A percentile compares a stretch with the other conserved stretches of the same genome.
Evolutionary conservation across 352 stramenopile species (phyloP).

Genomic region (Peronosclerospora sorghi): DNA sequence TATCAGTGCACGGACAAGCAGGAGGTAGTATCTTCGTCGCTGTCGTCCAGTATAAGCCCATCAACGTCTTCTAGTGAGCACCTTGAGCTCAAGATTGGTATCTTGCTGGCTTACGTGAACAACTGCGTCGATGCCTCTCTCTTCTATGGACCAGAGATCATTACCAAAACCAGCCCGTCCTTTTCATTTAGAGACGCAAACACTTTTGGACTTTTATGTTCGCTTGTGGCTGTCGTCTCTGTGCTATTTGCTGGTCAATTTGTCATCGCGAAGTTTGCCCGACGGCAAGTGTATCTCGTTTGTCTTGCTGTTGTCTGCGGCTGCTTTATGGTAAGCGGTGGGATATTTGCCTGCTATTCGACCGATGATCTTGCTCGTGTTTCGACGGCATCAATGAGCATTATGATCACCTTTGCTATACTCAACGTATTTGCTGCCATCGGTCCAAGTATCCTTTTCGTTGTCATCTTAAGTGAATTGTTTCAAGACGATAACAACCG

Average conservation of each 20-base stretch:
- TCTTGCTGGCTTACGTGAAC: constrained; percentile 78
- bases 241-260: constrained; percentile 56
- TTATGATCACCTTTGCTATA: constrained; percentile 56
- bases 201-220: constrained; percentile 60
- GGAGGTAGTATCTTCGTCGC: constrained; percentile 6
- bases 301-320: constrained; percentile 54
- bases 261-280: constrained; percentile 56
- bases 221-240: constrained; percentile 51
- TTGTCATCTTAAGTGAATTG: constrained; percentile 78
- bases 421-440: constrained; percentile 70
- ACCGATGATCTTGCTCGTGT: constrained; percentile 48
- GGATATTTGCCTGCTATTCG: constrained; percentile 57
- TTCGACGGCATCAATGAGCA: constrained; percentile 27
- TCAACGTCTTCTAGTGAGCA: constrained; percentile 14
- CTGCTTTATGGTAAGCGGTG: constrained; percentile 57
- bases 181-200: constrained; percentile 63
- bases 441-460: constrained; percentile 68
- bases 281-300: constrained; percentile 60
- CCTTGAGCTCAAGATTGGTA: constrained; percentile 62
- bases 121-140: constrained; percentile 82
- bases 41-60: background rate
- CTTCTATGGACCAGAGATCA: constrained; percentile 81
- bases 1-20: constrained; percentile 11
- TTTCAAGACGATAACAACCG: constrained; percentile 77
- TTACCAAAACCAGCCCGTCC: constrained; percentile 48